These are phyloP conservation scores for Calycina marina DNA, from an alignment of 2,329 filamentous ascomycete genomes.

Conservation along the genomic window DNA sequence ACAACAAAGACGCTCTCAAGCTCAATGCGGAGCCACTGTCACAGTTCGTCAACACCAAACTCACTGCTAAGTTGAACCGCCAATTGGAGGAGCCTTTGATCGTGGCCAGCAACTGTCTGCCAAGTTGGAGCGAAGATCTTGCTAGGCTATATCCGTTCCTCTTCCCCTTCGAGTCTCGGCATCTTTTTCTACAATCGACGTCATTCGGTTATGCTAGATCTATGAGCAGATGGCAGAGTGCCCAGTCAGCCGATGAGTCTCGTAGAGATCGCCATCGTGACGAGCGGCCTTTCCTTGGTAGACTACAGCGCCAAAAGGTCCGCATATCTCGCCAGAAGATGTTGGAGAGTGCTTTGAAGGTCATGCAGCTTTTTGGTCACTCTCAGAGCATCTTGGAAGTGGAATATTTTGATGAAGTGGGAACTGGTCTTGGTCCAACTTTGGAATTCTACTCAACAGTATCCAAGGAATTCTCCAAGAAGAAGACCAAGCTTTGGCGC, in stretches of 20 bases:
- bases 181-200: slow-evolving; percentile 93
- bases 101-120: slow-evolving; percentile 90
- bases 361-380: slow-evolving; percentile 97
- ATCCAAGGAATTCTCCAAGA: slow-evolving; percentile 93
- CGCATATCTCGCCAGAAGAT: slow-evolving; percentile 91
- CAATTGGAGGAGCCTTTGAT: slow-evolving; percentile 94
- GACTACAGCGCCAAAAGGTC: slow-evolving; percentile 93
- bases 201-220: slow-evolving; percentile 96
- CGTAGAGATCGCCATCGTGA: slow-evolving; percentile 72
- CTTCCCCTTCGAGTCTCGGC: slow-evolving; percentile 94
- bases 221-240: slow-evolving; percentile 95
- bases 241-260: slow-evolving; percentile 66
- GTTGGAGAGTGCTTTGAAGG: slow-evolving; percentile 89
- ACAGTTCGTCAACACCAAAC: slow-evolving; percentile 96
- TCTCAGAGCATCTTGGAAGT: slow-evolving; percentile 93
- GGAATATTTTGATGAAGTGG: slow-evolving; percentile 97
- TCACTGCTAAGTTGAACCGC: slow-evolving; percentile 93
- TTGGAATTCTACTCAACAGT: slow-evolving; percentile 97
- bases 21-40: slow-evolving; percentile 71
- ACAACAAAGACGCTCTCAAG: slow-evolving; percentile 55
- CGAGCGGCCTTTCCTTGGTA: slow-evolving; percentile 79
- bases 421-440: slow-evolving; percentile 87
- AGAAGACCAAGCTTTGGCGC: slow-evolving; percentile 92
- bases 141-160: slow-evolving; percentile 90
- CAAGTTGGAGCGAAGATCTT: slow-evolving; percentile 90